These are phyloP conservation scores for Fusarium sp. DNA, from an alignment of 2,329 filamentous ascomycete species.

Conservation along the genomic window DNA sequence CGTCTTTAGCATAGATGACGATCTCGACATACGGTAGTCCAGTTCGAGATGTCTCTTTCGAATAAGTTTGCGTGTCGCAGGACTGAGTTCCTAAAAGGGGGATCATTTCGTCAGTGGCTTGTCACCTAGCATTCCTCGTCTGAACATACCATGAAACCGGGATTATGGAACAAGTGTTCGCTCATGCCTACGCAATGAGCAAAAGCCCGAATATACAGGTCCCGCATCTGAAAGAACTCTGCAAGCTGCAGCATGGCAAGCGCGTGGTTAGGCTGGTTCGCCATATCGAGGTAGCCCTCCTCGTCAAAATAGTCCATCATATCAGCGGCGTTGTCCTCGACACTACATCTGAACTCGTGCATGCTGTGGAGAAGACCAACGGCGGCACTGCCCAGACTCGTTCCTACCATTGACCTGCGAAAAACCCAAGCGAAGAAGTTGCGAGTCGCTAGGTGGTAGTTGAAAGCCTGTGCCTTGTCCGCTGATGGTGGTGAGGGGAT, in stretches of 20 bases:
- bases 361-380: slow-evolving; percentile 74
- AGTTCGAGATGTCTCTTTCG: slow-evolving; percentile 73
- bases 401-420: slow-evolving; percentile 74
- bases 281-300: slow-evolving; percentile 77
- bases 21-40: slow-evolving; percentile 70
- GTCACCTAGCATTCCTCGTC: slow-evolving; percentile 4
- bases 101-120: slow-evolving; percentile 42
- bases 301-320: slow-evolving; percentile 74
- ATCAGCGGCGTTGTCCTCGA: slow-evolving; percentile 69
- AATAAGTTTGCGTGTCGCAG: slow-evolving; percentile 73
- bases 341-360: slow-evolving; percentile 67
- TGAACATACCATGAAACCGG: slow-evolving; percentile 70
- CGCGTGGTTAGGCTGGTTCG: slow-evolving; percentile 74
- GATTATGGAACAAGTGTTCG: slow-evolving; percentile 65
- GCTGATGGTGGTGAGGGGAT: slow-evolving; percentile 72
- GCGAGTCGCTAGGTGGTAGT: slow-evolving; percentile 75
- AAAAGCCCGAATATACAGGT: slow-evolving; percentile 80
- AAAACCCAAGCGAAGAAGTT: slow-evolving; percentile 82
- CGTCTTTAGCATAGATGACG: slow-evolving; percentile 68
- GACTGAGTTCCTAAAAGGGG: slow-evolving; percentile 58
- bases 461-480: slow-evolving; percentile 66
- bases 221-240: slow-evolving; percentile 71
- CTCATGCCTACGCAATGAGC: slow-evolving; percentile 84
- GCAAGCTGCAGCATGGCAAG: slow-evolving; percentile 75
- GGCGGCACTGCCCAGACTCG: slow-evolving; percentile 72